phyloP scores from a whole-genome alignment of 1,284 basidiomycete species.

The Neolentinus lepideus region DNA sequence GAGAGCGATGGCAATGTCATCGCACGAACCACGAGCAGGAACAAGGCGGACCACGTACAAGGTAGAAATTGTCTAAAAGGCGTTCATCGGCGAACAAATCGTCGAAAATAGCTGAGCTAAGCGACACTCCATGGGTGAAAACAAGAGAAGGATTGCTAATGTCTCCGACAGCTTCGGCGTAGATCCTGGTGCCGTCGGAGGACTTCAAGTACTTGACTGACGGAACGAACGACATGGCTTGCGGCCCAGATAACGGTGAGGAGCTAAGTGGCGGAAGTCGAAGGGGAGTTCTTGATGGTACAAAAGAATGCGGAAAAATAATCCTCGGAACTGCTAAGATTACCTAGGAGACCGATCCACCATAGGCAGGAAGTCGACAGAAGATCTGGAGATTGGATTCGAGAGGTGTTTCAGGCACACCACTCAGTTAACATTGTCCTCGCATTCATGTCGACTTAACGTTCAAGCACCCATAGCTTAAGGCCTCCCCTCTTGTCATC shows the following conservation, averaged over 20 bases:
- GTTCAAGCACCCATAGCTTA: too few species aligned
- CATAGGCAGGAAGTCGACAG: neutral
- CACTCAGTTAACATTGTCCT: too few species aligned
- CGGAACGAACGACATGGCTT: neutral
- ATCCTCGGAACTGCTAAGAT: neutral
- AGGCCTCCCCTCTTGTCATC: too few species aligned
- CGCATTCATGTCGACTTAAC: too few species aligned
- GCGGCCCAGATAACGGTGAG: neutral
- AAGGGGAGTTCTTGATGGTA: neutral
- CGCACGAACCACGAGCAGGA: neutral
- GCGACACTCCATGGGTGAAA: constrained; percentile 33
- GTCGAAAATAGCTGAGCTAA: constrained; percentile 29
- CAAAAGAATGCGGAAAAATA: neutral
- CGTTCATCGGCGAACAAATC: constrained; percentile 26
- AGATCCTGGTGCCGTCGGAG: constrained; percentile 20
- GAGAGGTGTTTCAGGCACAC: neutral
- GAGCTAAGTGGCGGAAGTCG: neutral
- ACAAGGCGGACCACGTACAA: constrained; percentile 15
- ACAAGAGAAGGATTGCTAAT: constrained; percentile 29
- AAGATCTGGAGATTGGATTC: neutral
- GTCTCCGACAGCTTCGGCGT: constrained; percentile 32
- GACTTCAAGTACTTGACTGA: constrained; percentile 8
- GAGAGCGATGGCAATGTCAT: neutral
- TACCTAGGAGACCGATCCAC: neutral
- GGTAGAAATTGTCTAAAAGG: constrained; percentile 23